Base-by-base conservation (phyloP, 2,329 filamentous ascomycete species). In the Diaporthe batatas region DNA sequence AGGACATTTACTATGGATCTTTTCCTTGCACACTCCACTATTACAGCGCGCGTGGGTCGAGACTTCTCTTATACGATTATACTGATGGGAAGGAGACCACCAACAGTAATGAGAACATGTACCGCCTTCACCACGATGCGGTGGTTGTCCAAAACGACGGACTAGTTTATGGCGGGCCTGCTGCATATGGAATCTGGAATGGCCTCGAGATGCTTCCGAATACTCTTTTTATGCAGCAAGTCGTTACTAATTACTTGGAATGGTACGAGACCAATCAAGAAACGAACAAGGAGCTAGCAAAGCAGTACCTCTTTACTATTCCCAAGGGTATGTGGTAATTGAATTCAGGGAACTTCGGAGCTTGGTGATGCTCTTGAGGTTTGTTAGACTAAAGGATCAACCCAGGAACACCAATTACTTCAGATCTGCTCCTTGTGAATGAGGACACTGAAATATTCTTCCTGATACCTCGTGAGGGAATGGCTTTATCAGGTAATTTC, bases 121-220 rank as follows among this genome's bases (percentile, higher is more conserved):
- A 58, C 32, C 55, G 55, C 55, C 55, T 58, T 23, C 55, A 32
- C 55, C 18, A 23, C 39, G 55, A 39, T 58, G 55, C 34, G 32
- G 34, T 58, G 32, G 55, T 58, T 21, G 32, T 58, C 55, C 55
- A 58, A 39, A 58, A 32, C 55, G 55, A 58, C 34, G 55, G 55
- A 39, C 18, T 58, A 58, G 55, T 58, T 21, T 58, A 58, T 58
- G 32, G 21, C 32, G 32, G 55, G 14, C 34, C 18, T 58, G 32
- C 55, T 58, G 32, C 55, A 11, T 32, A 32, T 21, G 23, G 55
- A 58, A 58, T 58, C 10, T 58, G 55, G 55, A 39, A 58, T 39
- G 55, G 55, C 55, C 32, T 58, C 21, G 39, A 39, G 14, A 58
- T 58, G 55, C 55, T 58, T 58, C 55, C 55, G 55, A 58, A 58